Base-by-base conservation (phyloP, 805 yeast genomes). In the Suhomyces canberraensis region DNA sequence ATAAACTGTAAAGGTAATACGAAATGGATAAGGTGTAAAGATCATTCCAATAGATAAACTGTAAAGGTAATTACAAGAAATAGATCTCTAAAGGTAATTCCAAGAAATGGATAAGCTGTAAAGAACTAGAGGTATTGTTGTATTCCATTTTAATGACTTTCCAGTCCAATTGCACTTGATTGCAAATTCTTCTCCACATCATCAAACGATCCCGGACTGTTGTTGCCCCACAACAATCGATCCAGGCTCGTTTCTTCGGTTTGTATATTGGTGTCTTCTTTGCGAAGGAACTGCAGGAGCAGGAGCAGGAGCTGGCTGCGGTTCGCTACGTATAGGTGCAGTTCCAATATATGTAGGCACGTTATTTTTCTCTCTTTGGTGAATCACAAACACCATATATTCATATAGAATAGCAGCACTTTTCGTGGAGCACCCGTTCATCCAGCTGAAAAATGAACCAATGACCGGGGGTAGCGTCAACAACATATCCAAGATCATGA, bases 371-470 rank as follows among this genome's bases (percentile, higher is more conserved):
- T 31, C 34, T 17, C 51, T 37, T 26, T 48, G 41, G 16, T 47
- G 35, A n/a, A 32, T 41, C 20, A 49, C 35, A 14, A 37, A 40
- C 16, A 43, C 44, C 25, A 44, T 15, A 15, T 44, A 39, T 24
- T 35, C 53, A 54, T 86, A 88, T 7, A 89, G 71, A 49, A 87
- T 51, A 0, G 91, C 90, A 0, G 96, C 95, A 57, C 91, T 90
- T 51, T 96, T 69, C 0, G 96, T 86, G 6, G 95, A 85, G 54
- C 96, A 85, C 2, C 81, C 85, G 52, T 87, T 77, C 57, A 90
- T 41, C 91, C 95, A 90, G 9, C 85, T 65, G 37, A 89, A 74
- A 25, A 89, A 61, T 2, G 80, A 69, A 1, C 98, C 98, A 22
- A 91, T 57, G 3, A 89, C 47, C 0, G 98, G 98, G 0, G 91